These are phyloP conservation scores for Babesia bovis DNA, from an alignment of 169 alveolate species.

Conservation along the genomic window DNA sequence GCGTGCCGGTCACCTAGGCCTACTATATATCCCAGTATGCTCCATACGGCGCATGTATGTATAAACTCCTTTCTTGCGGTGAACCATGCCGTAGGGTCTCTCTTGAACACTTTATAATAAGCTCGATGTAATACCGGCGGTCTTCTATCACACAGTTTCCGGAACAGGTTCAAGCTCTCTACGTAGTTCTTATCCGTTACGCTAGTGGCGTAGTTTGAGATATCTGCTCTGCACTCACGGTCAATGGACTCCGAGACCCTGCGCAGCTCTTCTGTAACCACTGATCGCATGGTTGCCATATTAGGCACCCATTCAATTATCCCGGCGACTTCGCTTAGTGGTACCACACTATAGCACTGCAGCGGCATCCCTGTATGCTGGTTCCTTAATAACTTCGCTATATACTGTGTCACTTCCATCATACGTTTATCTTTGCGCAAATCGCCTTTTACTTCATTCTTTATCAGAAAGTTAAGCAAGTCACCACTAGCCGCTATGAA, in stretches of 20 bases:
- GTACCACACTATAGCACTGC: conserved; percentile 83
- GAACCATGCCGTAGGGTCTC: conserved; percentile 50
- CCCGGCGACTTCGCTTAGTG: conserved; percentile 90
- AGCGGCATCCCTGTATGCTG: conserved; percentile 21
- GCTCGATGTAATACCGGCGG: conserved; percentile 73
- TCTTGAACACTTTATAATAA: conserved; percentile 23
- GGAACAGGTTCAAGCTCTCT: conserved; percentile 65
- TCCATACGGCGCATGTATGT: conserved; percentile 88
- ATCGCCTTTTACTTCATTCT: conserved; percentile 89
- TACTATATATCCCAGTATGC: conserved; percentile 93
- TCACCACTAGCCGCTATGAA: conserved; percentile 74
- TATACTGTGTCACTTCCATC: conserved; percentile 81
- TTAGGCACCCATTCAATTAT: conserved; percentile 93
- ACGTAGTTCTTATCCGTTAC: conserved; percentile 29
- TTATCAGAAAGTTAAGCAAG: conserved; percentile 78
- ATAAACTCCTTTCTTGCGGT: conserved; percentile 40
- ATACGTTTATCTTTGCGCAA: conserved; percentile 90
- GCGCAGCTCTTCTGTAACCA: conserved; percentile 76
- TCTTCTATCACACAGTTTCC: conserved; percentile 17
- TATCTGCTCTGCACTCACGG: conserved; percentile 52
- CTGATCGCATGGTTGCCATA: conserved; percentile 76
- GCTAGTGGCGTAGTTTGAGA: conserved; percentile 14
- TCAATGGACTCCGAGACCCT: conserved; percentile 73
- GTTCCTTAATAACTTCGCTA: conserved; percentile 22
- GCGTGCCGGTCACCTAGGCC: conserved; percentile 99